These are phyloP conservation scores for Cladophialophora psammophila DNA, from an alignment of 2,329 filamentous ascomycete species.

Conservation along the genomic window DNA sequence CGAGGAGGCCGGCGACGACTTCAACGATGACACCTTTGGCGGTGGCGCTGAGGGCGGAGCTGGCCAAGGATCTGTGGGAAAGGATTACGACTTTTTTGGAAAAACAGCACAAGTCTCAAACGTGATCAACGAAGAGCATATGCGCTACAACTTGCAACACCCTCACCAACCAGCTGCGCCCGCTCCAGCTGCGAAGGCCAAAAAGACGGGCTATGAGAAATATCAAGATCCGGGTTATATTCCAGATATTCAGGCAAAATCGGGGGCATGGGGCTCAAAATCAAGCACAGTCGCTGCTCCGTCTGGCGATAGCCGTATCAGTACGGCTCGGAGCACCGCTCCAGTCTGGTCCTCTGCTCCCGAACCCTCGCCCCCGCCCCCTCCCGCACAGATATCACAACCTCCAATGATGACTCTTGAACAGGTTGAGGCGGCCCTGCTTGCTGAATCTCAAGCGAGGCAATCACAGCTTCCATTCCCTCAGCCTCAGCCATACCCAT, in stretches of 20 bases:
- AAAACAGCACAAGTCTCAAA: slow-evolving; percentile 85
- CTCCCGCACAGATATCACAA: slow-evolving; percentile 39
- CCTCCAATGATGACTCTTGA: slow-evolving; percentile 85
- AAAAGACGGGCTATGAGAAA: slow-evolving; percentile 86
- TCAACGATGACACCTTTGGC: slow-evolving; percentile 97
- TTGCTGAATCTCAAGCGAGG: slow-evolving; percentile 51
- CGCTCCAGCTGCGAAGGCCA: slow-evolving; percentile 63
- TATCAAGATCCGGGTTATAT: slow-evolving; percentile 85
- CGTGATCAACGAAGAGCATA: slow-evolving; percentile 89
- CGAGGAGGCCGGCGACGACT: slow-evolving; percentile 88
- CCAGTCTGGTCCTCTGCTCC: slow-evolving; percentile 38
- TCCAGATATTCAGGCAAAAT: slow-evolving; percentile 89
- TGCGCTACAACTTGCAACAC: slow-evolving; percentile 79
- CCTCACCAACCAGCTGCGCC: slow-evolving; percentile 47
- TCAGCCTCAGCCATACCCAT: slow-evolving; percentile 45
- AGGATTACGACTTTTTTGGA: slow-evolving; percentile 97
- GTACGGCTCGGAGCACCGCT: slow-evolving; percentile 42
- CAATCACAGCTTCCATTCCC: slow-evolving; percentile 36
- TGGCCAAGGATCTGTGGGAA: slow-evolving; percentile 69
- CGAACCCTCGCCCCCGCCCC: neutral
- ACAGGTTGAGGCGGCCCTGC: slow-evolving; percentile 94
- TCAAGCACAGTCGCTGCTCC: slow-evolving; percentile 54
- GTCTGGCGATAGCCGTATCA: slow-evolving; percentile 34
- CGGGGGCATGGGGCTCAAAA: slow-evolving; percentile 84
- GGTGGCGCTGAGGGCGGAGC: slow-evolving; percentile 55